Percentiles rank a stretch among this genome's conserved stretches.
phyloP scores from a whole-genome alignment of 768 basidiomycete species.

The Mycena amicta region DNA sequence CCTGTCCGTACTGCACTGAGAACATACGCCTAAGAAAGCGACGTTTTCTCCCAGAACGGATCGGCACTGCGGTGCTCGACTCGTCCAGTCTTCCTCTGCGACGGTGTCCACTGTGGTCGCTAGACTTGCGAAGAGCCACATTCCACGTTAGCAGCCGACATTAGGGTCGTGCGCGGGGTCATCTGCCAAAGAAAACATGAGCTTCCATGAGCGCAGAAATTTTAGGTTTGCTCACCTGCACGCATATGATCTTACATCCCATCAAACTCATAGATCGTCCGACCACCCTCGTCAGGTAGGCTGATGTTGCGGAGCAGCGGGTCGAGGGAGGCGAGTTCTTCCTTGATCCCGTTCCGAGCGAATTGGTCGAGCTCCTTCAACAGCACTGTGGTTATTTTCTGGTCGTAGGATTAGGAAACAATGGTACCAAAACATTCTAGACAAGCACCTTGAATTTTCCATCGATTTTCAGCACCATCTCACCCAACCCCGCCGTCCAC shows the following conservation, averaged over 20 bases:
- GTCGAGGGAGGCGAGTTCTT: constrained; percentile 81
- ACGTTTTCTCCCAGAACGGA: too few species aligned
- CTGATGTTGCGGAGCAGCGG: constrained; percentile 68
- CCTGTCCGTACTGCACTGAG: too few species aligned
- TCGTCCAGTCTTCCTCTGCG: too few species aligned
- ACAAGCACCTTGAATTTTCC: constrained; percentile 75
- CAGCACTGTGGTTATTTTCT: constrained; percentile 84
- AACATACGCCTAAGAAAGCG: too few species aligned
- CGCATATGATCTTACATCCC: constrained; percentile 37
- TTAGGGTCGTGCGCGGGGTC: too few species aligned
- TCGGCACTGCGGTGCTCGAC: too few species aligned
- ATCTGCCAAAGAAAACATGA: not conserved
- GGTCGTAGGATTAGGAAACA: constrained; percentile 3
- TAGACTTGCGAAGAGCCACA: not conserved
- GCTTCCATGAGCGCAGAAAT: not conserved
- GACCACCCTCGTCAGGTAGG: constrained; percentile 34
- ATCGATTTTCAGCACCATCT: constrained; percentile 81
- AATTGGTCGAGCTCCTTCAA: constrained; percentile 85
- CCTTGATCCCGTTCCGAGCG: constrained; percentile 78
- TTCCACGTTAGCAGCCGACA: not conserved
- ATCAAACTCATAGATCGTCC: constrained; percentile 23
- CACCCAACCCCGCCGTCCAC: constrained; percentile 67
- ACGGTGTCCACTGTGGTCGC: not conserved
- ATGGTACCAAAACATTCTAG: not conserved
- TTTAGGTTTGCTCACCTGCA: not conserved